Base-by-base conservation (phyloP, 768 basidiomycete species). In the Gautieria morchelliformis region DNA sequence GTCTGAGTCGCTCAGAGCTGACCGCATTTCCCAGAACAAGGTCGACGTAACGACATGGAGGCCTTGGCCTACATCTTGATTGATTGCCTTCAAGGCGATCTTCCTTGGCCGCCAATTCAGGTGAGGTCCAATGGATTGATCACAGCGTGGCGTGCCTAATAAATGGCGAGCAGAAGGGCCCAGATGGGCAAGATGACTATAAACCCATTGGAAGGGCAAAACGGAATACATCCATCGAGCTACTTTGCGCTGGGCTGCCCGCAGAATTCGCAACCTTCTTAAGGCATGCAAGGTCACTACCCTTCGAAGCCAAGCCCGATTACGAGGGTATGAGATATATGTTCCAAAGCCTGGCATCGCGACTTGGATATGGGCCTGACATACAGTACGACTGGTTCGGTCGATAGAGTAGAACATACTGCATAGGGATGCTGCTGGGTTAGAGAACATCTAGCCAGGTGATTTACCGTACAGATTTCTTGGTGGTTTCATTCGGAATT, bases 1-100 rank as follows among this genome's bases (percentile, higher is more conserved):
- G 14, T n/a, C 39, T 44, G 11, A 15, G 19, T 24, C 32, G 2
- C 35, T 11, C 50, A 9, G 9, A 22, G 7, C 48, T 49, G 15
- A 49, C 8, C 10, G 33, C 19, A 33, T 27, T 12, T 49, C n/a
- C 11, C 56, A 57, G 56, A 57, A 37, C 56, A 57, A 37, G 20
- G 56, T 42, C 56, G 56, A 24, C 46, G 56, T 1, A 57, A 57
- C 33, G 56, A 57, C 37, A 57, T 57, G 56, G 56, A 57, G 37
- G 56, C 56, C 14, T 47, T 57, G 32, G 56, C 32, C 3, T 57
- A 57, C 30, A 48, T 57, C 17, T 50, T 57, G 15, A 39, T 57
- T 12, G 56, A 57, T 19, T 57, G 56, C 46, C 56, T 57, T 12
- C 37, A 57, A 37, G 45, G 56, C 10, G 24, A 40, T 22, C 56